Evolutionary conservation across 192 early-diverging fungal species (phyloP).

Genomic region (Coemansia sp.): DNA sequence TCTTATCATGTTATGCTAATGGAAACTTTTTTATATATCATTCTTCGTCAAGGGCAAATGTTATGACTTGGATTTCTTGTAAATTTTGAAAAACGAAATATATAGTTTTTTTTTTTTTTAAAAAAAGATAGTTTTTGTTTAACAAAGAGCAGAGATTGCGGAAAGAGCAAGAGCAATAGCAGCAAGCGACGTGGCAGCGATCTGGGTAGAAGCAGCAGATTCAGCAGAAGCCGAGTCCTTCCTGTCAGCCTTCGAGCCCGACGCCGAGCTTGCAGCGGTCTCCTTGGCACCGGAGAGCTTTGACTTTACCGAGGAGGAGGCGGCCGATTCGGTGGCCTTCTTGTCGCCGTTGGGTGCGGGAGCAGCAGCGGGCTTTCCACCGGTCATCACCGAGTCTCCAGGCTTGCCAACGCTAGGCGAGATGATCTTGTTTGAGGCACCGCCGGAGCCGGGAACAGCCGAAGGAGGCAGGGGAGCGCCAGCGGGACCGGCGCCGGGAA

Average conservation of each 20-base stretch:
- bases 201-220: constrained; percentile 10
- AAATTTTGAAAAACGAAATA: too few species aligned
- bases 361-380: constrained; percentile 1
- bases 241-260: constrained; percentile 19
- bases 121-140: constrained; percentile 4
- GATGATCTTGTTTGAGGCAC: constrained; percentile 6
- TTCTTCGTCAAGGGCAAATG: too few species aligned
- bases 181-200: constrained; percentile 22
- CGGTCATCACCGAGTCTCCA: constrained; percentile 1
- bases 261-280: constrained; percentile 6
- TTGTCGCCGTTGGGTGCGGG: constrained; percentile 12
- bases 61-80: too few species aligned
- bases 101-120: too few species aligned
- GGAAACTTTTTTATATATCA: too few species aligned
- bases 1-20: too few species aligned
- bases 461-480: constrained; percentile 7
- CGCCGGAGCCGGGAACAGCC: constrained; percentile 14
- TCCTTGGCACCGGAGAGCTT: constrained; percentile 18
- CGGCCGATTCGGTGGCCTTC: constrained; percentile 8
- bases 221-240: constrained; percentile 14
- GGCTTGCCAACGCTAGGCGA: constrained; percentile 7
- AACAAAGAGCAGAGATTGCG: constrained; percentile 37
- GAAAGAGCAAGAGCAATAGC: constrained; percentile 31
- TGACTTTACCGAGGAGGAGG: constrained; percentile 16
- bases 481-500: constrained; percentile 4